Evolutionary conservation across 768 basidiomycete genomes (phyloP), one percentile per base, ranked within the genome.

Genomic region (Phylloporus sp.): DNA sequence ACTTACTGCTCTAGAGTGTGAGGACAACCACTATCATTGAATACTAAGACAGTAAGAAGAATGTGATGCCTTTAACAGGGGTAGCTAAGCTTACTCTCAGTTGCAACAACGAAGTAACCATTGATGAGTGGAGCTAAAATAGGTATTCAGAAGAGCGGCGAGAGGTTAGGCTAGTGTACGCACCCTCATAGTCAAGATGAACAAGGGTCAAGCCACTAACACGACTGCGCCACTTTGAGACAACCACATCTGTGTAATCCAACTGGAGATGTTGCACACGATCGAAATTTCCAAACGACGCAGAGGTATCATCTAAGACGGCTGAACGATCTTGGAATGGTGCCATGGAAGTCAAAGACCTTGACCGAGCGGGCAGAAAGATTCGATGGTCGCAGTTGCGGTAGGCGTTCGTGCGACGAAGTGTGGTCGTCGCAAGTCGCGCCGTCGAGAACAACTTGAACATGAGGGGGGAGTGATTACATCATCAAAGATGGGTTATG

Each of bases 1-100:
- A 73, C 87, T 64, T 64, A 92, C 91, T 97, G 95, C 72, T 97
- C 95, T 34, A 98, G 74, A 1, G 95, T 97, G 69, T 97, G 95
- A 4, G 95, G 95, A 61, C 95, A 89, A 50, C 95, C 95, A 45
- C 84, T 88, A 65, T 97, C 95, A 71, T 95, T 78, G 71, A 97
- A 95, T 66, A 95, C 93, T 95, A 50, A 22, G 31, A 41, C 22
- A 7, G 35, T 60, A 49, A 59, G 47, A 47, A 28, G 18, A n/a
- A 2, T 11, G 12, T 1, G 22, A 44, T 16, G 6, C 29, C 8
- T 23, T 20, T 5, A 16, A 32, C 20, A 18, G 7, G 12, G 35
- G 10, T 5, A 5, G 39, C 41, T 9, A 11, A 32, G 63, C 82
- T 46, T 63, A 91, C 92, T 95, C 75, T 97, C 94, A 16, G 94